Base-by-base conservation (phyloP, 2,329 filamentous ascomycete genomes). In the Diaporthe sp. region DNA sequence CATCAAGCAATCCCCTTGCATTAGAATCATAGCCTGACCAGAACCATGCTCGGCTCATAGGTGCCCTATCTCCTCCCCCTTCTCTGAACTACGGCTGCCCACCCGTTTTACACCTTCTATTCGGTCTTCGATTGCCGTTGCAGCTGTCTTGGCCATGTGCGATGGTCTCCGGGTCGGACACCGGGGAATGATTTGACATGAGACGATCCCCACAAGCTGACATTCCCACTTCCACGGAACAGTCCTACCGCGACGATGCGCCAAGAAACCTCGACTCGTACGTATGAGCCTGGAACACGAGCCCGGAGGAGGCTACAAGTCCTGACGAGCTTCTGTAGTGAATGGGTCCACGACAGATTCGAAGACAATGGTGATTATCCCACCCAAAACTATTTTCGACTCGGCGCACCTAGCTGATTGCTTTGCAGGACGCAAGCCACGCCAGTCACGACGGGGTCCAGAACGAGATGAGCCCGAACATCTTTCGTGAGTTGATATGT, bases 301-400 rank as follows among this genome's bases (percentile, higher is more conserved):
- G 35, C 25, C n/a, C 13, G 58, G 42, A 51, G 59, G 51, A 58
- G 39, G 44, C 42, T 3, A 58, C 27, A 75, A 69, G 47, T 71
- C 70, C 79, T 83, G 75, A 83, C 79, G 71, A 58, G 37, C 72
- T 71, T 75, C 10, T 65, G 55, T 77, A 94, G 94, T 81, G 95
- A 97, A 87, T 98, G 96, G 96, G 94, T 98, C 79, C 96, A 98
- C 83, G 94, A 97, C 85, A 94, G 92, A 82, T 97, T 92, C 82
- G 94, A 97, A 83, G 94, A 94, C 80, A 90, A 92, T 82, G 88
- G 92, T 89, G 86, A 39, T 37, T 55, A 56, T 15, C 37, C 73
- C 35, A n/a, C 55, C 25, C 25, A 27, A 15, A 37, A 32, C 44
- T 35, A 22, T 50, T 39, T 1, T 30, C 59, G 4, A 30, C 13